Evolutionary conservation across 177 flowering plant species (phyloP).

Genomic region (Telopea speciosissima): DNA sequence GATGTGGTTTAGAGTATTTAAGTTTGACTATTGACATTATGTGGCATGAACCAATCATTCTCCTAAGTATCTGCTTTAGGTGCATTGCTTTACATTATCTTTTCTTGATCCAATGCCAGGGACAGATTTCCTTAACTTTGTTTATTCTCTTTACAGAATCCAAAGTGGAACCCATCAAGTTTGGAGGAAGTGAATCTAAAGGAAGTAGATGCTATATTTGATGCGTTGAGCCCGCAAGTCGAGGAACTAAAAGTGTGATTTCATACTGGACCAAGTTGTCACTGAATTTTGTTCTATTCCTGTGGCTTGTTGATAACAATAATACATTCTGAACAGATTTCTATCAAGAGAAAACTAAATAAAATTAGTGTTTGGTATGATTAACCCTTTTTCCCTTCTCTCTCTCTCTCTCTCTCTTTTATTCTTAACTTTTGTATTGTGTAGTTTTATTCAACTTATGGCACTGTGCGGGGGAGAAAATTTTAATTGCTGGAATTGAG

Average conservation of each 20-base stretch:
- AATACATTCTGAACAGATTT: too few species aligned
- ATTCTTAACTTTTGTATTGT: too few species aligned
- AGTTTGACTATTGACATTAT: too few species aligned
- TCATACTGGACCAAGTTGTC: background rate
- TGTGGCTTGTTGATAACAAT: background rate
- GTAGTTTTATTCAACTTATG: too few species aligned
- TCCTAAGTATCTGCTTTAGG: background rate
- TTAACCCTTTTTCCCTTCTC: too few species aligned
- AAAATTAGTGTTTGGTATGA: background rate
- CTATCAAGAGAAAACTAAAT: too few species aligned
- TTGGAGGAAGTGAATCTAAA: slow-evolving; percentile 48
- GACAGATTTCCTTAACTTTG: background rate
- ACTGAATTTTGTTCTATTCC: background rate
- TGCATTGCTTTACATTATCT: too few species aligned
- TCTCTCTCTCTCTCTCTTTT: too few species aligned
- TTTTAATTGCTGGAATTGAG: background rate
- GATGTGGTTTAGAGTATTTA: background rate
- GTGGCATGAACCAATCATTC: background rate
- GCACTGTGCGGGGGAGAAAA: too few species aligned
- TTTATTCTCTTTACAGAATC: slow-evolving; percentile 46
- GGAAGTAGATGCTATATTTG: slow-evolving; percentile 53
- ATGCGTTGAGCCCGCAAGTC: slow-evolving; percentile 38
- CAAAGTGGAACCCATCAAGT: slow-evolving; percentile 63
- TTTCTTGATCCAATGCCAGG: too few species aligned
- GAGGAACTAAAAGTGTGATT: slow-evolving; percentile 38